These are phyloP conservation scores for Eucalyptus decipiens DNA, from an alignment of 345 rosid species.

Conservation along the genomic window DNA sequence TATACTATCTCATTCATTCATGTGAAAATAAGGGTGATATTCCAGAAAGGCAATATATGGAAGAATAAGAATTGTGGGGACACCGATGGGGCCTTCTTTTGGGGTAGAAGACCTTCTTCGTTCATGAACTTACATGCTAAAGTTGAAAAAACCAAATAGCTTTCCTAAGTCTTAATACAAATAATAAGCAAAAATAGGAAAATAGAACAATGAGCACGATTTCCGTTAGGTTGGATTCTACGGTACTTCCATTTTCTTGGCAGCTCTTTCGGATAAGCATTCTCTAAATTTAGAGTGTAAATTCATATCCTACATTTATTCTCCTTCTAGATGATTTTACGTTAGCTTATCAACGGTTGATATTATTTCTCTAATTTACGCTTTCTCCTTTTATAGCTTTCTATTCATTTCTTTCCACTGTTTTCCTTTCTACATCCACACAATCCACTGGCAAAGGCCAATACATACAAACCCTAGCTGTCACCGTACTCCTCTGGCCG, in stretches of 20 bases:
- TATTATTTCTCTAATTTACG: not conserved
- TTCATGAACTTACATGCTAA: not conserved
- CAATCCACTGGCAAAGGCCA: not conserved
- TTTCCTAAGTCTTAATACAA: not conserved
- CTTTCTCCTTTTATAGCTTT: not conserved
- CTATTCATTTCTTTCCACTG: not conserved
- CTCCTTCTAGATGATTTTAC: not conserved
- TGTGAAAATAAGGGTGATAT: not conserved
- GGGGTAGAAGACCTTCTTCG: not conserved
- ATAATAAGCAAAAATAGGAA: not conserved
- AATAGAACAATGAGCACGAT: not conserved
- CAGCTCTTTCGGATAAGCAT: not conserved
- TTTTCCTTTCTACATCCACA: not conserved
- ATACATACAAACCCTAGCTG: not conserved
- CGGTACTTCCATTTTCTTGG: not conserved
- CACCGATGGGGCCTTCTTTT: not conserved
- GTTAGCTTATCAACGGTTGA: not conserved
- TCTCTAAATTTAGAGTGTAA: not conserved
- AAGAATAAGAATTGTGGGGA: not conserved
- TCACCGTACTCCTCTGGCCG: not conserved
- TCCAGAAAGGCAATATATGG: rapidly evolving
- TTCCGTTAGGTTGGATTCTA: not conserved
- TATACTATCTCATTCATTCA: not conserved
- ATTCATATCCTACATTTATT: not conserved
- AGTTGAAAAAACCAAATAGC: not conserved